Percentiles rank a stretch among this genome's conserved stretches.
Conservation (phyloP, 2,329 filamentous ascomycete genomes). For the Phaeophleospora eucalypticola region DNA sequence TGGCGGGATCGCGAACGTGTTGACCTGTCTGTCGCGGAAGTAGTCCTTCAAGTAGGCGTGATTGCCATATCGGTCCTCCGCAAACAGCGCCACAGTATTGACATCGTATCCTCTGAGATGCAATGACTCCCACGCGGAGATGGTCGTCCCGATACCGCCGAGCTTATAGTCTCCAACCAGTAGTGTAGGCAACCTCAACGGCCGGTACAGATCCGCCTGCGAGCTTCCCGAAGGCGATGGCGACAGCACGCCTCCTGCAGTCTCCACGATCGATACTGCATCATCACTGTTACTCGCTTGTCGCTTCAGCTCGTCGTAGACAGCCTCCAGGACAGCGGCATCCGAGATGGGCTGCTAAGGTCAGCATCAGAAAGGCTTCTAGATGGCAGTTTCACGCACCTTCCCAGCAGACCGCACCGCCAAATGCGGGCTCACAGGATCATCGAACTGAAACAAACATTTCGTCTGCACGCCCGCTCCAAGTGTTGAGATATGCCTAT, state of each 20-base stretch:
- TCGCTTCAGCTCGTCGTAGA: conserved; percentile 40
- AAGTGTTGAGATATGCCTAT: conserved; percentile 61
- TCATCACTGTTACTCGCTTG: conserved; percentile 39
- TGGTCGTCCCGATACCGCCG: conserved; percentile 75
- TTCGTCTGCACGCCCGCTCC: conserved; percentile 54
- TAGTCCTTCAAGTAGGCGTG: conserved; percentile 63
- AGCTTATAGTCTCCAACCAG: conserved; percentile 71
- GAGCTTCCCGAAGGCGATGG: conserved; percentile 70
- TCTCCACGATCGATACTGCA: conserved; percentile 70
- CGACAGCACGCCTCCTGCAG: conserved; percentile 77
- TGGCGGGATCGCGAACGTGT: conserved; percentile 52
- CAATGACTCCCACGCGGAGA: conserved; percentile 75
- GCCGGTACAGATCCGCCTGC: conserved; percentile 73
- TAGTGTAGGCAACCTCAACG: conserved; percentile 67
- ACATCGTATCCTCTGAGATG: conserved; percentile 75
- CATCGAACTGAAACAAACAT: conserved; percentile 66
- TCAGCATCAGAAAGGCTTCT: conserved; percentile 9
- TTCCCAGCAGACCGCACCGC: conserved; percentile 50
- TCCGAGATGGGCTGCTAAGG: conserved; percentile 21
- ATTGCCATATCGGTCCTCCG: conserved; percentile 63
- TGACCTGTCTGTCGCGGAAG: conserved; percentile 58
- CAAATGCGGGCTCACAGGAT: conserved; percentile 73
- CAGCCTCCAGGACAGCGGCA: conserved; percentile 36
- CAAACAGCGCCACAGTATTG: conserved; percentile 65
- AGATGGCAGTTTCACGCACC: conserved; percentile 12